These are phyloP conservation scores for Termitomyces sp. DNA, from an alignment of 768 basidiomycete species.

Conservation along the genomic window DNA sequence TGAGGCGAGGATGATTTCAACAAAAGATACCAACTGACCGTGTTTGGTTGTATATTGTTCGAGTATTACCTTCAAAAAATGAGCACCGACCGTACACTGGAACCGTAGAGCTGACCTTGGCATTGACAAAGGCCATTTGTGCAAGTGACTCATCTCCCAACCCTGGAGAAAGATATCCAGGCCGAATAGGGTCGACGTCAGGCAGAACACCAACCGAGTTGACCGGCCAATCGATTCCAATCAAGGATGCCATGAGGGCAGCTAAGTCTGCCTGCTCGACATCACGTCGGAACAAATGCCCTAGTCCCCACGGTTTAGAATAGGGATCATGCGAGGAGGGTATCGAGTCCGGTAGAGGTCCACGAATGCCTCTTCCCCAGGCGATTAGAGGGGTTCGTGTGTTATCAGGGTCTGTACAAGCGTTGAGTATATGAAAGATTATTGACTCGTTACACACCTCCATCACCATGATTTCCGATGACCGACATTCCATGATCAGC, in stretches of 20 bases:
- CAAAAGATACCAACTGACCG: conserved; percentile 35
- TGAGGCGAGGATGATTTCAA: background rate
- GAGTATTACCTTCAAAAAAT: conserved; percentile 45
- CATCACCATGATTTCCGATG: conserved; percentile 87
- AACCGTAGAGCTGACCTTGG: conserved; percentile 33
- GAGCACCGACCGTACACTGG: background rate
- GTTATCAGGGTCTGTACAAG: conserved; percentile 73
- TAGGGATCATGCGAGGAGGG: conserved; percentile 68
- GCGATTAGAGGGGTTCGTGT: conserved; percentile 79
- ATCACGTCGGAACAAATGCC: conserved; percentile 58
- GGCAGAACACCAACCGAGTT: conserved; percentile 82
- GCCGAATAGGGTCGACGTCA: conserved; percentile 55
- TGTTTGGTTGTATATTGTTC: conserved; percentile 79
- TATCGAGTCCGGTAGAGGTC: conserved; percentile 50
- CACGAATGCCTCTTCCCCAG: conserved; percentile 77
- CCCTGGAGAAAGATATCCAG: conserved; percentile 50
- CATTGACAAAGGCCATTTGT: conserved; percentile 54
- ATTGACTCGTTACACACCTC: conserved; percentile 40
- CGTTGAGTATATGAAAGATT: conserved; percentile 3
- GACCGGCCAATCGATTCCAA: conserved; percentile 72
- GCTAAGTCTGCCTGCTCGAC: conserved; percentile 83
- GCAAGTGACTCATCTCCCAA: conserved; percentile 48
- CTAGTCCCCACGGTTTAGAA: conserved; percentile 57
- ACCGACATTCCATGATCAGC: conserved; percentile 90
- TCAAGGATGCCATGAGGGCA: conserved; percentile 67